A percentile compares a stretch with the other conserved stretches of the same genome.
Conservation (phyloP, 148 eudicot genomes). For the Amaranthus palmeri region DNA sequence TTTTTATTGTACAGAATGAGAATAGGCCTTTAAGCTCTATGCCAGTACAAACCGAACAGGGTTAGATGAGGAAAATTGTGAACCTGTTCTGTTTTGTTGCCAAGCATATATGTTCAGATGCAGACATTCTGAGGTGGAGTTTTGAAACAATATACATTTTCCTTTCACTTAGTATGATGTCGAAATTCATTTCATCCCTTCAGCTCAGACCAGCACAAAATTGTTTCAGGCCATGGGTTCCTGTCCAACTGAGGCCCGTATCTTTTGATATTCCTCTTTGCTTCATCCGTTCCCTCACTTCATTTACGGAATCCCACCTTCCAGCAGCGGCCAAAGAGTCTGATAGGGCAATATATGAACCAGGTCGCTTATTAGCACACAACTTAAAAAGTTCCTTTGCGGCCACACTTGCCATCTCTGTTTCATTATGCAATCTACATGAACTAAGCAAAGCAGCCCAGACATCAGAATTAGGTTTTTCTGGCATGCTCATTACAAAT, state of each 20-base stretch:
- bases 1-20: no score
- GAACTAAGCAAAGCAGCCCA: conserved; percentile 92
- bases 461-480: conserved; percentile 76
- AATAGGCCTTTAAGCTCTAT: no score
- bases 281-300: conserved; percentile 79
- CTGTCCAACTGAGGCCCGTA: conserved; percentile 78
- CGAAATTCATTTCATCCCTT: background rate
- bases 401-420: conserved; percentile 66
- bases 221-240: conserved; percentile 33
- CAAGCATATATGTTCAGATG: no score
- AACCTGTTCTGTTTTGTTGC: no score
- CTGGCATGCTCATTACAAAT: conserved; percentile 64
- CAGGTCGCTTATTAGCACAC: conserved; percentile 48
- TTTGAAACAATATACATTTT: no score
- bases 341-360: conserved; percentile 78
- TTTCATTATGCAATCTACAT: conserved; percentile 68
- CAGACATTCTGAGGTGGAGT: no score
- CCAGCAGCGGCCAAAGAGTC: conserved; percentile 81
- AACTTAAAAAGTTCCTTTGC: conserved; percentile 65
- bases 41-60: no score
- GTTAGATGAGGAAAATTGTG: no score
- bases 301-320: conserved; percentile 70
- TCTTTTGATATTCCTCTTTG: conserved; percentile 59
- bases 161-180: background rate
- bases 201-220: conserved; percentile 2